A percentile compares a stretch with the other conserved stretches of the same genome.
Evolutionary conservation across 305 asterid genomes (phyloP).

Genomic region (Ilex paraguariensis): DNA sequence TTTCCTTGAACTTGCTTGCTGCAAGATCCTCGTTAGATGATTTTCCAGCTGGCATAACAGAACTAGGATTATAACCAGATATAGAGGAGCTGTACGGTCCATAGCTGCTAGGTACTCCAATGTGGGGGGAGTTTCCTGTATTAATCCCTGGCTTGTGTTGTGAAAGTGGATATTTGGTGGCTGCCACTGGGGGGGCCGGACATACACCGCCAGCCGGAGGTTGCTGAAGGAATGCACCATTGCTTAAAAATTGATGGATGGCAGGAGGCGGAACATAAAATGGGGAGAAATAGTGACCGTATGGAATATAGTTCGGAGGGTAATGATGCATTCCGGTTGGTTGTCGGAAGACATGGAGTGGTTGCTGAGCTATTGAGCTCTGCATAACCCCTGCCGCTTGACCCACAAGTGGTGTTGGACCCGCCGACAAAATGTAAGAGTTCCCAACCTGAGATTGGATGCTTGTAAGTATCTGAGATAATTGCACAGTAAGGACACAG

Average conservation of each 20-base stretch:
- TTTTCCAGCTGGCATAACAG: conserved; percentile 57
- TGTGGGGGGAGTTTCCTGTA: conserved; percentile 53
- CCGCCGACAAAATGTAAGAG: conserved; percentile 59
- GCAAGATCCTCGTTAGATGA: conserved; percentile 69
- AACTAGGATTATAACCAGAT: conserved; percentile 55
- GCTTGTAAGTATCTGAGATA: conserved; percentile 2
- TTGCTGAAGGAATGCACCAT: conserved; percentile 82
- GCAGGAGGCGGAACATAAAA: conserved; percentile 69
- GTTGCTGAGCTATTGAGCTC: conserved; percentile 70
- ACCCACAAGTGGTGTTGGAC: conserved; percentile 65
- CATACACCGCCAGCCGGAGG: conserved; percentile 68
- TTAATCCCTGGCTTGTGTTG: conserved; percentile 80
- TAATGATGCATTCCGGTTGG: conserved; percentile 88
- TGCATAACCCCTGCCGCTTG: conserved; percentile 80
- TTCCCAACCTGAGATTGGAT: conserved; percentile 60
- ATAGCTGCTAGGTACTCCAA: conserved; percentile 69
- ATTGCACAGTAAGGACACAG: no score
- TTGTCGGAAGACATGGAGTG: conserved; percentile 70
- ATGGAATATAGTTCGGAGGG: conserved; percentile 74
- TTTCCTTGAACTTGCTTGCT: conserved; percentile 67
- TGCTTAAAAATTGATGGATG: conserved; percentile 75
- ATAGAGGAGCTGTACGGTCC: conserved; percentile 69
- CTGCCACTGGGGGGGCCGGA: conserved; percentile 69
- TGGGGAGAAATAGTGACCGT: conserved; percentile 78
- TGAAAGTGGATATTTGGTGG: conserved; percentile 68